These are phyloP conservation scores for Calonectria henricotiae DNA, from an alignment of 2,329 filamentous ascomycete species.

Conservation along the genomic window DNA sequence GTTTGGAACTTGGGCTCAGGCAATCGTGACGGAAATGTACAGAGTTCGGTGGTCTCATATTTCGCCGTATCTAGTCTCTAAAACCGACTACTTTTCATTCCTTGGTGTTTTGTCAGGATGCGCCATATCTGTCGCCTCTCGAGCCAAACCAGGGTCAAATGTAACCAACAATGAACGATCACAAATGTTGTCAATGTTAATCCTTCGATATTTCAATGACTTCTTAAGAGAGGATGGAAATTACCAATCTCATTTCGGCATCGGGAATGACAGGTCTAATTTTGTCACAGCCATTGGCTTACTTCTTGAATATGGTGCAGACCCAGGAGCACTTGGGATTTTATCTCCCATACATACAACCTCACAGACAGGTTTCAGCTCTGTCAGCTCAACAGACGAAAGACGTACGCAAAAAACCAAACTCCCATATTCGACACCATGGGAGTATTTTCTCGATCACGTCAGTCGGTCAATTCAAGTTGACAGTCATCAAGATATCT, in stretches of 20 bases:
- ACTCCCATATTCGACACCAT: neutral
- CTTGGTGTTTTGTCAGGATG: neutral
- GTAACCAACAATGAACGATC: neutral
- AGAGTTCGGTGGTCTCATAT: neutral
- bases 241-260: neutral
- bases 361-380: neutral
- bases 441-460: slow-evolving; percentile 3
- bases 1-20: neutral
- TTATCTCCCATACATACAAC: neutral
- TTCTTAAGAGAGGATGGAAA: neutral
- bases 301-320: slow-evolving; percentile 1
- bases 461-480: neutral
- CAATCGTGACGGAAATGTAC: neutral
- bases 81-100: neutral
- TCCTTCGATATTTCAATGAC: slow-evolving; percentile 2
- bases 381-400: too few species aligned
- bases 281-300: neutral
- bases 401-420: neutral
- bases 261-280: neutral
- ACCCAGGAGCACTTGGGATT: neutral
- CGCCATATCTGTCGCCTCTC: neutral
- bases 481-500: neutral
- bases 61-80: neutral
- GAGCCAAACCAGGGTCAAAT: neutral
- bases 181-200: neutral